Base-by-base conservation (phyloP, 495 filamentous ascomycete species). In the Neurospora sp. region DNA sequence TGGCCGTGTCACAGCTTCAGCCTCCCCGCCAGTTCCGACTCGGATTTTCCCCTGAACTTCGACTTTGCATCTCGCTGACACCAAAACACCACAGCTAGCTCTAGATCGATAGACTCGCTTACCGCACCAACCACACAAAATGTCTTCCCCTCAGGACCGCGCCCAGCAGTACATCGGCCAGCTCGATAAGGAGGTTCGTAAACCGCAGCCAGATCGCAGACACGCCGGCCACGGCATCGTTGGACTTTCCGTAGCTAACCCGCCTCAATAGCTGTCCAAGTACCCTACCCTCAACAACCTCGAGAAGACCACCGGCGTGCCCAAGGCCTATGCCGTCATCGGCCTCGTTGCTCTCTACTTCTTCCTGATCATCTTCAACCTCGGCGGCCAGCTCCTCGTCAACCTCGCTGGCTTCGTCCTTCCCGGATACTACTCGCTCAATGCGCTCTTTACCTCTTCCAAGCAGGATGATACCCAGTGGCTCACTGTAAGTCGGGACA, bases 341-440 rank as follows among this genome's bases (percentile, higher is more conserved):
- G 96, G 96, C 76, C 82, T 97, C 40, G 88, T 82, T 68, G 91
- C 90, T 69, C 86, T 97, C 77, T 99, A 99, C 88, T 94, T 97
- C 88, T 97, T 98, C 89, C 89, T 99, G 20, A 92, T 98, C 84
- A 91, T 98, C 88, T 96, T 99, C 88, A 99, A 99, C 88, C 94
- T 98, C 77, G 96, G 93, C 74, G 95, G 96, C 79, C 93, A 96
- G 82, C 92, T 98, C 82, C 89, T 99, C 75, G 96, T 96, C 80
- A 99, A 99, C 85, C 85, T 96, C 75, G 96, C 96, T 70, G 96
- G 96, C 70, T 99, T 98, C 81, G 81, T 94, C 69, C 87, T 99
- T 74, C 96, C 96, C 68, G 94, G 91, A 72, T 99, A 99, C 87
- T 99, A 97, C 82, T 97, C 94, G 42, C 86, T 99, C 48, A 87